Base-by-base conservation (phyloP, 2,329 filamentous ascomycete species). In the Aspergillus sojae region DNA sequence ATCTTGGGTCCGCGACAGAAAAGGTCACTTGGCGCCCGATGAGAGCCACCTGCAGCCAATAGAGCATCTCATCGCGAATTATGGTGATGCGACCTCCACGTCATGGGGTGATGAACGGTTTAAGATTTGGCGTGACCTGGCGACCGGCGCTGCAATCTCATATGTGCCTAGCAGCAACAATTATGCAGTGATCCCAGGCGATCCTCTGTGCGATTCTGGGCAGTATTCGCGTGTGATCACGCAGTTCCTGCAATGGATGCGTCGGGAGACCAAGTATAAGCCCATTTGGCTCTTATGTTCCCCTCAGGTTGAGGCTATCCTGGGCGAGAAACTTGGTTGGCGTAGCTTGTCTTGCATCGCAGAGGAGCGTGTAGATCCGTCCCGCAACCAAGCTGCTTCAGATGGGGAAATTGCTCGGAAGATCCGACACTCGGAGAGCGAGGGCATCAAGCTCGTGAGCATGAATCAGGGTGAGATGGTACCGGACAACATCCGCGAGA, bases 91-190 rank as follows among this genome's bases (percentile, higher is more conserved):
- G 2, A 93, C 93, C 56, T 96, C 96, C 73, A 97, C 94, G 0
- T 95, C 93, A 0, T 97, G 93, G 93, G 86, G 95, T 9, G 94
- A 97, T 75, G 91, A 93, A 7, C 89, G 93, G 7, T 97, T 94
- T 76, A 85, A 92, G 73, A 89, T 96, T 62, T 97, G 93, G 92
- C 89, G 94, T 34, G 92, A 97, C 74, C 80, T 86, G 26, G 77
- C 81, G 39, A 94, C 91, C 2, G 94, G 94, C 56, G 94, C 93
- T 0, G 93, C 93, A 5, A 85, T 97, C 39, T 91, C 93, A 12
- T 97, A 92, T 73, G 91, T 95, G 2, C 87, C 88, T 53, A 88
- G 91, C 68, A 88, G 88, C 71, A 74, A 52, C 67, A 90, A 90
- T 68, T 93, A 91, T 70, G 92, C 89, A 50, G 93, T 97, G 79